phyloP scores from a whole-genome alignment of 805 yeast genomes.

The Ogataea philodendri region DNA sequence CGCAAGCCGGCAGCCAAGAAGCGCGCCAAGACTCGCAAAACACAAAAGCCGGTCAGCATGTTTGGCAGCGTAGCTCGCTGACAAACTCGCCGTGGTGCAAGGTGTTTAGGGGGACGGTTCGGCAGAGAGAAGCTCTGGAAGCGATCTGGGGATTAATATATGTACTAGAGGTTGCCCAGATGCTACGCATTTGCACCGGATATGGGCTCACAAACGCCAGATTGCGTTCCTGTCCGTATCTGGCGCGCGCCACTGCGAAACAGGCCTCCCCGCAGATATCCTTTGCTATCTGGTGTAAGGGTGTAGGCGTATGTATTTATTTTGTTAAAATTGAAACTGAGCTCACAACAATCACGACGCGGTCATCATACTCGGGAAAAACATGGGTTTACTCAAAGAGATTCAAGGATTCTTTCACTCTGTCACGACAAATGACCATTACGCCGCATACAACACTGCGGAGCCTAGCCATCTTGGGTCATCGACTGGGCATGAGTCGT shows the following conservation, averaged over 20 bases:
- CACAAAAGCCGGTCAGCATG: constrained; percentile 13
- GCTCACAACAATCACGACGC: constrained; percentile 9
- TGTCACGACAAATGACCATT: constrained; percentile 57
- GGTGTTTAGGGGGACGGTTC: too few species aligned
- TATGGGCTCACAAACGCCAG: too few species aligned
- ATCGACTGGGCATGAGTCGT: constrained; percentile 23
- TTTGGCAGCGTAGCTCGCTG: constrained; percentile 12
- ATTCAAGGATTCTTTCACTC: constrained; percentile 43
- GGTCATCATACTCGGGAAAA: constrained; percentile 3
- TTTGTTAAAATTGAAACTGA: constrained; percentile 3
- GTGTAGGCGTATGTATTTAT: constrained; percentile 6
- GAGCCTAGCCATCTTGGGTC: constrained; percentile 31
- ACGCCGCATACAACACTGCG: constrained; percentile 48
- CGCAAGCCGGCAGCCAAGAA: constrained; percentile 1
- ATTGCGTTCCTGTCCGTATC: too few species aligned
- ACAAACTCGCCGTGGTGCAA: too few species aligned
- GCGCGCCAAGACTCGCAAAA: constrained; percentile 3
- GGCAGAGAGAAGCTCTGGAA: too few species aligned
- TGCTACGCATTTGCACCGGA: too few species aligned
- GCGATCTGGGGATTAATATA: too few species aligned
- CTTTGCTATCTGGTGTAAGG: constrained; percentile 3
- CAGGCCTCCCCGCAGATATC: too few species aligned
- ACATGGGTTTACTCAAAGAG: constrained; percentile 31
- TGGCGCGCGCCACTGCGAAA: too few species aligned
- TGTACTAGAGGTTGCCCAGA: too few species aligned